These are phyloP conservation scores for Aspergillus sclerotiicarbonarius DNA, from an alignment of 495 filamentous ascomycete species.

Conservation along the genomic window DNA sequence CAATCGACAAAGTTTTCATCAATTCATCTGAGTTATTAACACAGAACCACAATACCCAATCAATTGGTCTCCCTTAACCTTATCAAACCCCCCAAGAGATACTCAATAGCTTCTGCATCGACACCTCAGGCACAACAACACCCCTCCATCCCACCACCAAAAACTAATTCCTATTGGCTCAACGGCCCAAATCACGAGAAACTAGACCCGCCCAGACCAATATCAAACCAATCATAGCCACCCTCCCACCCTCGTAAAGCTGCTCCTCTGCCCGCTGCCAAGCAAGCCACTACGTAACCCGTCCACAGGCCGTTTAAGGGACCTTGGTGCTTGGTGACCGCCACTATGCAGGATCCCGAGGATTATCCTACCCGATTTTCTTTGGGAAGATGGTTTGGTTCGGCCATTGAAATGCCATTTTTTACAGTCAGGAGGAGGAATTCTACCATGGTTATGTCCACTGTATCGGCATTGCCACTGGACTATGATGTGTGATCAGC, in stretches of 20 bases:
- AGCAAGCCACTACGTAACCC: not conserved
- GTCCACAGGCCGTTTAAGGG: not conserved
- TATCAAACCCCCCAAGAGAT: not conserved
- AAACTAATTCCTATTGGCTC: not conserved
- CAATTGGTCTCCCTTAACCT: not conserved
- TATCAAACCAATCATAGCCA: conserved; percentile 12
- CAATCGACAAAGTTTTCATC: too few species aligned
- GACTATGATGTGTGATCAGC: not conserved
- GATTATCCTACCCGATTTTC: not conserved
- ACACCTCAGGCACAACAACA: not conserved
- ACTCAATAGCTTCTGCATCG: not conserved
- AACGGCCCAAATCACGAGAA: conserved; percentile 8
- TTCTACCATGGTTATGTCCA: not conserved
- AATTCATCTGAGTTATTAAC: too few species aligned
- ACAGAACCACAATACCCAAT: not conserved
- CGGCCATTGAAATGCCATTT: not conserved
- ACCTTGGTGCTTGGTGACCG: not conserved
- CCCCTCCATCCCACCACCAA: not conserved
- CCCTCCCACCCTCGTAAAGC: too few species aligned
- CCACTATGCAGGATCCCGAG: not conserved
- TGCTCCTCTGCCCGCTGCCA: not conserved
- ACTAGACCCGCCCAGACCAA: conserved; percentile 5
- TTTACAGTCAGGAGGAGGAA: not conserved
- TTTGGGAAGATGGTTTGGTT: not conserved
- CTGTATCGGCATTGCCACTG: not conserved